phyloP scores from a whole-genome alignment of 2,329 filamentous ascomycete genomes.

The Arthroderma sp. region DNA sequence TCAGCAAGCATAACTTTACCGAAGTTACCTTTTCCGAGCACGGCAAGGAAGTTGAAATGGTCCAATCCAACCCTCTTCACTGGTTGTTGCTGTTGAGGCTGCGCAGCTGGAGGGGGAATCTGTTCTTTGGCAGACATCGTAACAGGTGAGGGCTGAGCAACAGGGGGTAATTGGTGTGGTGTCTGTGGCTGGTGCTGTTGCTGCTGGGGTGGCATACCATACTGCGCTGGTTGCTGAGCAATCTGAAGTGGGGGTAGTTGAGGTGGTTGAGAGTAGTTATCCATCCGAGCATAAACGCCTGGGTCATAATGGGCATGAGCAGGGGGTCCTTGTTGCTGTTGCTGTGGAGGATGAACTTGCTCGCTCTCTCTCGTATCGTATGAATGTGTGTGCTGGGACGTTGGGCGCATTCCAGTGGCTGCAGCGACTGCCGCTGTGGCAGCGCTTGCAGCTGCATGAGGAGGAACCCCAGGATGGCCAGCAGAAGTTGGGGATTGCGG shows the following conservation, averaged over 20 bases:
- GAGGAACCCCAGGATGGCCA: slow-evolving; percentile 30
- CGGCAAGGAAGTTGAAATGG: slow-evolving; percentile 97
- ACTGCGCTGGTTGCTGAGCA: slow-evolving; percentile 6
- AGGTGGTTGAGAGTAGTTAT: slow-evolving; percentile 10
- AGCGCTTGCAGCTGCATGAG: slow-evolving; percentile 36
- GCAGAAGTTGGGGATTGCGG: slow-evolving; percentile 33
- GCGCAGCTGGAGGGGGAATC: slow-evolving; percentile 9
- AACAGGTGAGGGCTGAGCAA: slow-evolving; percentile 15
- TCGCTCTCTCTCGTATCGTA: slow-evolving; percentile 10
- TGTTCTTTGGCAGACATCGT: slow-evolving; percentile 41
- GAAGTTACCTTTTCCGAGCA: slow-evolving; percentile 97
- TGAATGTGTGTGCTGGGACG: slow-evolving; percentile 23
- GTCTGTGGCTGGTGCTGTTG: slow-evolving; percentile 14
- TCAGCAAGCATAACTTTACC: slow-evolving; percentile 99
- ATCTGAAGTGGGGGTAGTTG: slow-evolving; percentile 11
- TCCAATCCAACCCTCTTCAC: slow-evolving; percentile 70
- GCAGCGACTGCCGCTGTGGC: slow-evolving; percentile 38
- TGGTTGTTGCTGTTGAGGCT: slow-evolving; percentile 21
- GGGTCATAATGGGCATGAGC: slow-evolving; percentile 35
- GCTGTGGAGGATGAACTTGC: slow-evolving; percentile 22
- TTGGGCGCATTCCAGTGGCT: slow-evolving; percentile 32
- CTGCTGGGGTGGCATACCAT: slow-evolving; percentile 9
- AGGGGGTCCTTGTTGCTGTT: slow-evolving; percentile 29
- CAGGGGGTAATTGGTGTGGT: slow-evolving; percentile 14
- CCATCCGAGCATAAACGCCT: slow-evolving; percentile 27